Evolutionary conservation across 23 red algal species (phyloP), one percentile per base, ranked within the genome.

Genomic region (Pyropia yezoensis): DNA sequence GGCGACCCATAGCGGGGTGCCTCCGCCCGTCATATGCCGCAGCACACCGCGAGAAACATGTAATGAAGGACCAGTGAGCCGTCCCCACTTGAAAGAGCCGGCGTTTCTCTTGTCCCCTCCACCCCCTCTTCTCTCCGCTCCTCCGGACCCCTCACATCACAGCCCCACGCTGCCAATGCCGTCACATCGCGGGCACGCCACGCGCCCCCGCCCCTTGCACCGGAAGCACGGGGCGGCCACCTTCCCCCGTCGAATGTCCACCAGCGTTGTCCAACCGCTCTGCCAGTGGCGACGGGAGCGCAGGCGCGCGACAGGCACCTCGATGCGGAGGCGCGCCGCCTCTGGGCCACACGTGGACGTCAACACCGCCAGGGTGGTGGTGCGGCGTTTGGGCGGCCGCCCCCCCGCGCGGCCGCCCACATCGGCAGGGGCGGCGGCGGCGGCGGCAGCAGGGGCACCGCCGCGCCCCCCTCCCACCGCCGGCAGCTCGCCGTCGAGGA

Each of bases 141-240:
- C 39, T 13, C 39, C 0, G 3, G 39, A 12, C 11, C 39, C 39
- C 11, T 6, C 39, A 11, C 26, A 27, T 33, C 66, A 89, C 18
- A 89, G 52, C 14, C 76, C 87, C 28, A 91, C 70, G 53, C 76
- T 67, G 14, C 87, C 87, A 11, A 91, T 54, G 34, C 87, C 87
- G 55, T 82, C 76, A 50, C 87, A 91, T 45, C 87, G 54, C 4
- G 87, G 87, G 65, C 87, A 91, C 61, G 52, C 49, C 7, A 91
- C 57, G 11, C 25, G 47, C 30, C 59, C 66, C 22, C 67, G 57
- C 13, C 76, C 75, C 51, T 73, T 61, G 51, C 87, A 91, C 11
- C 69, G 69, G 12, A 79, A 63, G 52, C 87, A 91, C 20, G 75
- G 66, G 25, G 63, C 49, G 29, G 19, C 20, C 59, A 21, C 59